A percentile compares a stretch with the other conserved stretches of the same genome.
phyloP scores from a whole-genome alignment of 495 filamentous ascomycete species.

The Achaetomiella virescens region DNA sequence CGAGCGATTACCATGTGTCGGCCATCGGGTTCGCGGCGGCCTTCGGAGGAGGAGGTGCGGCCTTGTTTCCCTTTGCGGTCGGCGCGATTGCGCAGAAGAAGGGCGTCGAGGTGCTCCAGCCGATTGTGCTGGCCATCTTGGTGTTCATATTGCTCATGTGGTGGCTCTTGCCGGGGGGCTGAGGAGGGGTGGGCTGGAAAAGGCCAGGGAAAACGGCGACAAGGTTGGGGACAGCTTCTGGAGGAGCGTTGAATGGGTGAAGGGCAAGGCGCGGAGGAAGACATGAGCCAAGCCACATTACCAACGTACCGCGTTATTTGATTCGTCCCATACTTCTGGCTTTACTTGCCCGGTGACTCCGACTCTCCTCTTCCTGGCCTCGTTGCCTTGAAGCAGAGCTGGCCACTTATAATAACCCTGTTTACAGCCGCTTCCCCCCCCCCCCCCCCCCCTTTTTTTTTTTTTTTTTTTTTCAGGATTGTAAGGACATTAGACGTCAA shows the following conservation, averaged over 20 bases:
- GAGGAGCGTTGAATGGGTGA: constrained; percentile 13
- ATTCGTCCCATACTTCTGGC: too few relatives aligned
- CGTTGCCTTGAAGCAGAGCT: too few relatives aligned
- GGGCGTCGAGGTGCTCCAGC: constrained; percentile 74
- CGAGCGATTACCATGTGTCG: constrained; percentile 68
- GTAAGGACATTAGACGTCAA: too few relatives aligned
- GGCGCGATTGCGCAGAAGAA: constrained; percentile 76
- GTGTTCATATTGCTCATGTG: constrained; percentile 53
- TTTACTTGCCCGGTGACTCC: too few relatives aligned
- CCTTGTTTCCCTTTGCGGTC: constrained; percentile 76
- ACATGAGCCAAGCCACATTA: too few relatives aligned
- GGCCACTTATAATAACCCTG: too few relatives aligned
- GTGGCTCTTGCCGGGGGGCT: constrained; percentile 33
- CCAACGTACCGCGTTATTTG: too few relatives aligned
- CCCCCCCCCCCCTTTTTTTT: too few relatives aligned
- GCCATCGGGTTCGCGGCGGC: constrained; percentile 80
- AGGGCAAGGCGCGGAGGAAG: not conserved
- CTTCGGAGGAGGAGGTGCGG: constrained; percentile 72
- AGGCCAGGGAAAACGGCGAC: constrained; percentile 27
- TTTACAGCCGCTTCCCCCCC: too few relatives aligned
- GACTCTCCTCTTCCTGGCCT: too few relatives aligned
- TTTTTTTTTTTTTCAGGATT: too few relatives aligned
- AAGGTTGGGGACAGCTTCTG: constrained; percentile 23
- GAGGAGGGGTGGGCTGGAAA: constrained; percentile 28
- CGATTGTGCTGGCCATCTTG: constrained; percentile 64